Conservation (phyloP, 768 basidiomycete genomes). For the Tricholoma hemisulphureum region DNA sequence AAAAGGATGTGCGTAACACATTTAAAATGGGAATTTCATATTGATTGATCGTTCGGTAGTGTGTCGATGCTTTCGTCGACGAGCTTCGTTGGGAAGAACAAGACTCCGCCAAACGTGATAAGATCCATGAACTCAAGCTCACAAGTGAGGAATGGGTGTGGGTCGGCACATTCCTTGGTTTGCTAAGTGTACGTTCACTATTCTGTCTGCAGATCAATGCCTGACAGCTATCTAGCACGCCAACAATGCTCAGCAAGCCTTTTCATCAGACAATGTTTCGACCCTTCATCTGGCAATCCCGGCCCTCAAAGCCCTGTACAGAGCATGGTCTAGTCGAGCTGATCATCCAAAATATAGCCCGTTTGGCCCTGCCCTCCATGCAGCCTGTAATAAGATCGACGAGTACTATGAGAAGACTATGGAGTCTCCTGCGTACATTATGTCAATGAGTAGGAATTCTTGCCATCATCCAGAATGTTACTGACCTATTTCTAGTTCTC, state of each 20-base stretch:
- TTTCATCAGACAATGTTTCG: slow-evolving; percentile 11
- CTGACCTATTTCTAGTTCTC: slow-evolving; percentile 17
- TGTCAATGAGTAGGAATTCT: slow-evolving; percentile 29
- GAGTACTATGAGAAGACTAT: slow-evolving; percentile 34
- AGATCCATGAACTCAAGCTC: slow-evolving; percentile 19
- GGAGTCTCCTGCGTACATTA: slow-evolving; percentile 30
- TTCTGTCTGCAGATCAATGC: not conserved
- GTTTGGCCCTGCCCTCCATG: slow-evolving; percentile 22
- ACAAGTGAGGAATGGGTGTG: too few species aligned
- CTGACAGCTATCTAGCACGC: slow-evolving; percentile 1
- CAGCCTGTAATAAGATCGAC: slow-evolving; percentile 29
- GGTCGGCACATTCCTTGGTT: too few species aligned
- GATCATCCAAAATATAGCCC: slow-evolving; percentile 12
- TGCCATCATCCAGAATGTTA: not conserved
- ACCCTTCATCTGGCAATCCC: slow-evolving; percentile 26
- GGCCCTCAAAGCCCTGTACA: slow-evolving; percentile 23
- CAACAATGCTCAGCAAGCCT: slow-evolving; percentile 12
- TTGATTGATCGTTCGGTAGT: slow-evolving; percentile 9
- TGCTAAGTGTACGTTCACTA: too few species aligned
- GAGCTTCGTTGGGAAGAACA: slow-evolving; percentile 22
- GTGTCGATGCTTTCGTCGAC: slow-evolving; percentile 24
- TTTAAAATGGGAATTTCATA: not conserved
- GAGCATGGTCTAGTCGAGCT: slow-evolving; percentile 18
- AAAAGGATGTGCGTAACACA: not conserved
- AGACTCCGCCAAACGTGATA: slow-evolving; percentile 21